phyloP scores from a whole-genome alignment of 169 alveolate genomes.

The Besnoitia besnoiti region DNA sequence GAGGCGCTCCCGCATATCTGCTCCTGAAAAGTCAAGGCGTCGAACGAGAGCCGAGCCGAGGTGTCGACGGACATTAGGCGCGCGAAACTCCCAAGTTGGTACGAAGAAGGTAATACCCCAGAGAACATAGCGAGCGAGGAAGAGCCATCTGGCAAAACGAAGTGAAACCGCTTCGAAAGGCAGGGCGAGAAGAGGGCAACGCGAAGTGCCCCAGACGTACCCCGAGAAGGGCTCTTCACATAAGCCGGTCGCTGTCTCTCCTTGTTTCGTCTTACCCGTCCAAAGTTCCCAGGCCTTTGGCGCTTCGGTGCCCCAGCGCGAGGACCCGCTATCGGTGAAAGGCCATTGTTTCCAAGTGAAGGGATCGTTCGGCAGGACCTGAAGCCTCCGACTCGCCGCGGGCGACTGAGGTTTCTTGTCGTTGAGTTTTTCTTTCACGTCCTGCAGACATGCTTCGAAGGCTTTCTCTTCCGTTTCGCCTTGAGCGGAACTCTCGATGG shows the following conservation, averaged over 20 bases:
- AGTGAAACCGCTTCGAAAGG: too few species aligned
- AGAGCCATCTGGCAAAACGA: too few species aligned
- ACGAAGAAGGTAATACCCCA: too few species aligned
- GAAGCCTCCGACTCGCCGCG: slow-evolving; percentile 51
- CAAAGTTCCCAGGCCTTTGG: slow-evolving; percentile 72
- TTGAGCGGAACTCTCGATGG: not conserved
- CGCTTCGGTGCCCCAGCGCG: slow-evolving; percentile 70
- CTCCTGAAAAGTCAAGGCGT: not conserved
- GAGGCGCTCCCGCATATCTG: not conserved
- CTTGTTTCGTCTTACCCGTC: slow-evolving; percentile 56
- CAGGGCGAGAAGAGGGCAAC: too few species aligned
- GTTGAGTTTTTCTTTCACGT: not conserved
- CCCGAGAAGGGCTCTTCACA: too few species aligned
- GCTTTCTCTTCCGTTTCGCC: not conserved
- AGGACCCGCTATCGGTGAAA: slow-evolving; percentile 57
- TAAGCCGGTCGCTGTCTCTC: too few species aligned
- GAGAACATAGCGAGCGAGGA: too few species aligned
- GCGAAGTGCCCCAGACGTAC: too few species aligned
- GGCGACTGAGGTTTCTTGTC: not conserved
- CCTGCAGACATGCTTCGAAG: not conserved
- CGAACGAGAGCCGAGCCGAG: too few species aligned
- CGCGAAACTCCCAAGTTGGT: too few species aligned
- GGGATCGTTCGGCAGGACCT: slow-evolving; percentile 70
- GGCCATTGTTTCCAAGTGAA: slow-evolving; percentile 72
- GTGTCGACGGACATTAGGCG: too few species aligned